Evolutionary conservation across 78 protist genomes (phyloP).

Genomic region (Dictyostelium intermedium): DNA sequence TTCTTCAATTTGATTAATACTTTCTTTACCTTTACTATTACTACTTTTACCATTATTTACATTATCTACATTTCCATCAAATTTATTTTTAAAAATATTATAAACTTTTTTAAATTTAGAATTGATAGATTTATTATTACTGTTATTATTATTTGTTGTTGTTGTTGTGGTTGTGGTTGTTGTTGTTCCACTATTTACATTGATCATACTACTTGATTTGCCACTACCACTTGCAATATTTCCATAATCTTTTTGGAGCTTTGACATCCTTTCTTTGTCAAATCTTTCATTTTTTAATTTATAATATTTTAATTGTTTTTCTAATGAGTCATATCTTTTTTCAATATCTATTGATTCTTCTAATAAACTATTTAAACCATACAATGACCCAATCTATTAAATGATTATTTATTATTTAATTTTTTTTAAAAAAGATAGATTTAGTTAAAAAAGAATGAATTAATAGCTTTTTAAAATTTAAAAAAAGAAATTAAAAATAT

Average conservation of each 20-base stretch:
- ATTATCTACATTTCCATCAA: background rate
- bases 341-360: background rate
- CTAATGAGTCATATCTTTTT: slow-evolving; percentile 1
- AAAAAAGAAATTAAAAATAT: no score
- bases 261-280: background rate
- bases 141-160: background rate
- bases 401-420: no score
- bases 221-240: background rate
- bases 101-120: background rate
- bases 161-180: background rate
- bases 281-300: background rate
- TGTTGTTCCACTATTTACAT: background rate
- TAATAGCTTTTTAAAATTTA: no score
- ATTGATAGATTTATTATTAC: background rate
- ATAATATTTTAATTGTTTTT: slow-evolving; percentile 4
- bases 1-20: background rate
- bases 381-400: background rate
- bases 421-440: no score
- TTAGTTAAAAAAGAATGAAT: no score
- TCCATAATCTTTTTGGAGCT: slow-evolving; percentile 7
- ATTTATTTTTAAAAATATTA: slow-evolving; percentile 1
- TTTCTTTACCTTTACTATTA: background rate
- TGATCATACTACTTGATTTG: background rate
- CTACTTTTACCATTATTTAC: slow-evolving; percentile 1
- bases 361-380: background rate